A percentile compares a stretch with the other conserved stretches of the same genome.
These are phyloP conservation scores for Eragrostis curvula DNA, from an alignment of 176 grass and related monocot genomes.

Conservation along the genomic window DNA sequence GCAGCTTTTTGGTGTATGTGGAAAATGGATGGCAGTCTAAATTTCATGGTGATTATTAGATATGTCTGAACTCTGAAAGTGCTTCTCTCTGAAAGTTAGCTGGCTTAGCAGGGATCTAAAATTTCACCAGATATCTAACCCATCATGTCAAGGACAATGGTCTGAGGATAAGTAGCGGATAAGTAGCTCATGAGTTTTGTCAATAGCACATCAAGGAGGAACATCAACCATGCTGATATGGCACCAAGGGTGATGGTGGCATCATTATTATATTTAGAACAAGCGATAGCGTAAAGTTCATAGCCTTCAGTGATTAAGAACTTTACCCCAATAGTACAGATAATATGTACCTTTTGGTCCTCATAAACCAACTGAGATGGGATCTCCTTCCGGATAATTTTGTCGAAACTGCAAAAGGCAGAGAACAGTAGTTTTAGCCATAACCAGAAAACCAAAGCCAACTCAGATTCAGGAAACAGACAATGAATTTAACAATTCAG, in stretches of 20 bases:
- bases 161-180: background rate
- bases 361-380: slow-evolving; percentile 79
- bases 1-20: background rate
- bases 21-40: background rate
- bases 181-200: background rate
- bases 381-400: slow-evolving; percentile 81
- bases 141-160: background rate
- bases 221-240: background rate
- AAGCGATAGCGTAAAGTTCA: background rate
- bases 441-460: background rate
- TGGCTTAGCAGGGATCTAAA: background rate
- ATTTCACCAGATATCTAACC: background rate
- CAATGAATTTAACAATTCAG: background rate
- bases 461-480: slow-evolving; percentile 12
- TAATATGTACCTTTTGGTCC: slow-evolving; percentile 68
- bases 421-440: background rate
- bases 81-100: background rate
- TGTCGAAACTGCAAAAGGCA: slow-evolving; percentile 67
- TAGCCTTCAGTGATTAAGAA: background rate
- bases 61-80: background rate
- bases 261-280: background rate
- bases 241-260: background rate
- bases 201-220: background rate
- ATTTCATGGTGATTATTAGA: background rate
- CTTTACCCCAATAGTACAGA: background rate